Evolutionary conservation across 495 filamentous ascomycete species (phyloP), one percentile per base, ranked within the genome.

Genomic region (Penicilliopsis zonata): DNA sequence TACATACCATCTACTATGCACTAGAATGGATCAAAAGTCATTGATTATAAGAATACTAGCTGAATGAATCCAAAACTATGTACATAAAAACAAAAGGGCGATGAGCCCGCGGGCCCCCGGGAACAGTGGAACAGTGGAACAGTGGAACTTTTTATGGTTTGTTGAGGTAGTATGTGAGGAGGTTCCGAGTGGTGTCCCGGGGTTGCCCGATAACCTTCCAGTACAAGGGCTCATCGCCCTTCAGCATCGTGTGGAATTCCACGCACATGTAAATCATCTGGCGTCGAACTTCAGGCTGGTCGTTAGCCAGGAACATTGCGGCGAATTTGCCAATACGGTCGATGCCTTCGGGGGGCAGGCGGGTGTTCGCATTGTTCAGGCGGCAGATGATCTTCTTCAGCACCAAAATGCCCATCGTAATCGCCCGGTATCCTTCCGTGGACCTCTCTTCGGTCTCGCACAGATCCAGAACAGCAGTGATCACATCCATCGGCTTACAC

Each of bases 141-240:
- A 16, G 22, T 25, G 30, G 17, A 16, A 31, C 34, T 5, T 13
- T 18, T 12, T n/a, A 27, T 13, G 5, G n/a, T 27, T 27, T 27
- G 28, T 30, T 15, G 47, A 86, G 76, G 57, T 84, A 88, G 49
- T 88, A 88, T n/a, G 77, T 81, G 38, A 88, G 72, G 36, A 88
- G 47, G 37, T 78, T 84, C 46, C 80, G 78, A 4, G 77, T 72
- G 26, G 76, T 76, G 21, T 80, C 76, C 35, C 62, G 70, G 19
- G 80, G 64, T 2, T 63, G 65, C 36, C 65, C 74, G 29, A 85
- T 52, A 17, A 72, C 59, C 21, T 69, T 61, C 68, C 81, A 82
- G 47, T 85, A 83, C 26, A 58, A 49, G 9, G 64, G 59, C 32
- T 80, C 76, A 10, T 73, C 71, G 4, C 37, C 40, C 9, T 42